Base-by-base conservation (phyloP, 2,329 filamentous ascomycete genomes). In the Penicillium sp. region DNA sequence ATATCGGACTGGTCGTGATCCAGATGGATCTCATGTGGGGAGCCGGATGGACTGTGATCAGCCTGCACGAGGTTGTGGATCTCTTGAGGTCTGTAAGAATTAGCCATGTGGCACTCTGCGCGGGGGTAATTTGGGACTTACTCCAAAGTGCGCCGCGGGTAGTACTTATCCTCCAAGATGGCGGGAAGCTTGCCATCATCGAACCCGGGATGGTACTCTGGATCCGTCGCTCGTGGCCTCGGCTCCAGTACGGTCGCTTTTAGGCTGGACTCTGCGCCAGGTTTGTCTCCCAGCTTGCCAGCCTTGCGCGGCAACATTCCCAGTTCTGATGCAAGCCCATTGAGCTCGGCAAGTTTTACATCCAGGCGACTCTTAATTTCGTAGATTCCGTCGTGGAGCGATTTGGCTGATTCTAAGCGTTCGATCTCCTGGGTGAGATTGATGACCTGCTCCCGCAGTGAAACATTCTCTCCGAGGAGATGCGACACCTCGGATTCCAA, bases 401-500 rank as follows among this genome's bases (percentile, higher is more conserved):
- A 68, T 38, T 71, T 69, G 23, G 69, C 69, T 39, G 67, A 67
- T 36, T 72, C 67, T 27, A 71, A 68, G 56, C 72, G 71, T 54
- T 78, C 75, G 42, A 79, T 66, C 35, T 79, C 74, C 42, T 76
- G 74, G 37, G 77, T 74, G n/a, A 82, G 68, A 20, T 73, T 73
- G 42, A 83, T 75, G 7, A 80, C 72, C 55, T 80, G 74, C 63
- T 83, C 78, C 43, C 79, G 73, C 7, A 85, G 69, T 3, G 75
- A 71, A 16, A 82, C 69, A 55, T 84, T 84, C 49, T 84, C 80
- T 23, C 76, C 71, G 32, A 83, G 70, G 8, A 85, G 70, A 40
- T 79, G 74, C 31, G 78, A 77, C 31, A 79, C 73, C 59, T 85
- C 81, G n/a, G 74, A 72, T 61, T 85, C 81, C 41, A 85, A 73